Evolutionary conservation across 331 rosid species (phyloP), one percentile per base, ranked within the genome.

Genomic region (Pyracantha coccinea): DNA sequence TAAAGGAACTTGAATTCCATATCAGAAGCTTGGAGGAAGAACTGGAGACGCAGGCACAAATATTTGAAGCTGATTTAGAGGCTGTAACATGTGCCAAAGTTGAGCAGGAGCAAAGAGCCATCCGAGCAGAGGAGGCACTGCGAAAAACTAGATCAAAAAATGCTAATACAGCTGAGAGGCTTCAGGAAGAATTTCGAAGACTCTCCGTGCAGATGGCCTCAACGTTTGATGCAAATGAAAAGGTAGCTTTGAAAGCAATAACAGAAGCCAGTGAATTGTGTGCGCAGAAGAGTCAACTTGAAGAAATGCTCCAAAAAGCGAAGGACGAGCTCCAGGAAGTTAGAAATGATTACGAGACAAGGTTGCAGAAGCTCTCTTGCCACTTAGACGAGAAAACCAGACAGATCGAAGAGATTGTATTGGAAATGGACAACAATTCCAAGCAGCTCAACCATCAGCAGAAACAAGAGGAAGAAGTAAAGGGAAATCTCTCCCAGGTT

Each of bases 81-180:
- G 85, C 86, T 29, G 58, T 90, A 74, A 81, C 88, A 19, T 75
- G 68, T n/a, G 87, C 84, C 67, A 95, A 90, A 79, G 82, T 95
- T 75, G 87, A 92, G 86, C 97, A 89, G 83, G 98, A 90, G 90
- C 89, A 90, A 69, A 89, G 92, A 86, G 97, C 98, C 75, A 90
- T 95, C 81, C 87, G 77, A 80, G 98, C 98, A 2, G 98, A 92
- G 92, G 98, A 89, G 73, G 69, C 89, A 24, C 79, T 92, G 88
- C 79, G 89, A 70, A 92, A 85, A 86, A 88, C 83, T 58, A 89
- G 92, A 78, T 79, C 78, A 29, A 86, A 81, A 79, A 92, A 88
- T 82, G 97, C 91, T 29, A 81, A 72, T 72, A 83, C 92, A 64
- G 99, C 98, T 15, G 94, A 88, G 87, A 89, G 89, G 80, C 93